Evolutionary conservation across 768 basidiomycete species (phyloP).

Genomic region (Kwoniella heveanensis): DNA sequence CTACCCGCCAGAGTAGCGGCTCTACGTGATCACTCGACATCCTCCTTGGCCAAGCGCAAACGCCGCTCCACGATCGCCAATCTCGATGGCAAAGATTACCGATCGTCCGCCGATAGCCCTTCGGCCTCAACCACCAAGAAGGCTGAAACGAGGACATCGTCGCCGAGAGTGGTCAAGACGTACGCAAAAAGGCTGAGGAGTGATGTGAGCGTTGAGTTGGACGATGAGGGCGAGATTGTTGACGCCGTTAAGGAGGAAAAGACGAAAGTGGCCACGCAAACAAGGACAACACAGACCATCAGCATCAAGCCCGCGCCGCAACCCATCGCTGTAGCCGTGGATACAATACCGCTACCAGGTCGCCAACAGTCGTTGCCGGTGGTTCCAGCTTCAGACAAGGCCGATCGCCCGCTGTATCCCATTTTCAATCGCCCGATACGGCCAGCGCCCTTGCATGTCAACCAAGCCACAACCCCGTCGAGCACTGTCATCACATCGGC

Average conservation of each 20-base stretch:
- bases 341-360: neutral
- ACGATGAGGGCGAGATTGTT: neutral
- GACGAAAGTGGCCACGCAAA: neutral
- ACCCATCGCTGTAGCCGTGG: neutral
- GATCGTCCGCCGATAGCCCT: neutral
- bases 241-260: neutral
- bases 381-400: neutral
- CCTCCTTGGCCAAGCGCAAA: slow-evolving; percentile 8
- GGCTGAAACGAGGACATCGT: neutral
- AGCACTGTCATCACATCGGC: neutral
- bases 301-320: neutral
- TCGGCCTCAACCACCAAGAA: too few relatives aligned
- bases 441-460: neutral
- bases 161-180: slow-evolving; percentile 6
- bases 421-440: slow-evolving; percentile 2
- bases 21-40: slow-evolving; percentile 25
- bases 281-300: neutral
- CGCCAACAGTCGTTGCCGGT: neutral
- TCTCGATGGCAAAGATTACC: neutral
- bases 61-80: slow-evolving; percentile 1
- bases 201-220: neutral
- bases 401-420: neutral
- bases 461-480: neutral
- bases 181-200: slow-evolving; percentile 12
- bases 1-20: slow-evolving; percentile 36